These are phyloP conservation scores for Picea glauca DNA, from an alignment of 75 land plant species.

Conservation along the genomic window DNA sequence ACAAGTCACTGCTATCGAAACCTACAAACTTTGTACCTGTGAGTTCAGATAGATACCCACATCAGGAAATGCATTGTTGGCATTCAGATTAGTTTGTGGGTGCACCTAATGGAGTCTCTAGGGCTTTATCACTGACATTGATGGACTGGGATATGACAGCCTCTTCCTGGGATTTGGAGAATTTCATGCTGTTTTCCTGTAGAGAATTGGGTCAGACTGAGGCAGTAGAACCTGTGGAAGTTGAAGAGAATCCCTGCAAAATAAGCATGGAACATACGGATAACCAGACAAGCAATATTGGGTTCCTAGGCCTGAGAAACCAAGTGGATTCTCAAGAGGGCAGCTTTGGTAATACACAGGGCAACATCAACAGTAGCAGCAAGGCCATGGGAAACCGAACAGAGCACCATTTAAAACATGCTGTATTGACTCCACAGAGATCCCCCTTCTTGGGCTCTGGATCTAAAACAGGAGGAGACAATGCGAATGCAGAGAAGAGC, in stretches of 20 bases:
- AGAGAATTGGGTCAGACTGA: not conserved
- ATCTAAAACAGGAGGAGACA: not conserved
- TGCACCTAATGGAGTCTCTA: not conserved
- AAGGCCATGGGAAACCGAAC: not conserved
- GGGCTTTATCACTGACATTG: constrained; percentile 3
- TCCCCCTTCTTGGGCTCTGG: constrained; percentile 4
- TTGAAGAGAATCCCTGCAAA: not conserved
- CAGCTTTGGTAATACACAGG: not conserved
- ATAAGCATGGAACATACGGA: not conserved
- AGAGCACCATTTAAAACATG: not conserved
- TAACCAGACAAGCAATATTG: not conserved
- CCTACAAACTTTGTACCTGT: not conserved
- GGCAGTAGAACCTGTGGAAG: not conserved
- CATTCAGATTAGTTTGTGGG: not conserved
- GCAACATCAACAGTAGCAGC: not conserved
- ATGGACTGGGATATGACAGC: not conserved
- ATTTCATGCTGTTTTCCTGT: not conserved
- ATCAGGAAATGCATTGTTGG: not conserved
- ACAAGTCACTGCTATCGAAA: not conserved
- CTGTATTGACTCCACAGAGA: not conserved
- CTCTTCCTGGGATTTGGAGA: not conserved
- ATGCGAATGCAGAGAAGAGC: not conserved
- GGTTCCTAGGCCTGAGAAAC: constrained; percentile 2
- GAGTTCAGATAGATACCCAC: not conserved
- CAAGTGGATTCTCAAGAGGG: constrained; percentile 7